These are phyloP conservation scores for Hemisphaericaspora xylanilytica DNA, from an alignment of 1,139 yeast species.

Conservation along the genomic window DNA sequence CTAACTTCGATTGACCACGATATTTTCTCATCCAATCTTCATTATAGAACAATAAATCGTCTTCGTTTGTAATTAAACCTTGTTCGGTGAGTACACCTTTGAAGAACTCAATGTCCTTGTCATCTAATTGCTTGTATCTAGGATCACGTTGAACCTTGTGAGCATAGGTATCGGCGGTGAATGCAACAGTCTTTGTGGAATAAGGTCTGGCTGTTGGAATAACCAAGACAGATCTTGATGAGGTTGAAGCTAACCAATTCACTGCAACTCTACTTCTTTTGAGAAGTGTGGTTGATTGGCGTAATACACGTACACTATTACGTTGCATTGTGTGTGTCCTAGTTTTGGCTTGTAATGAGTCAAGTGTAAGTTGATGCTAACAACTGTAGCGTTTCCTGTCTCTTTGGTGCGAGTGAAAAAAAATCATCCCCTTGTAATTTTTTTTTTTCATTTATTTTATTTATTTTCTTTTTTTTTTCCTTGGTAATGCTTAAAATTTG, in stretches of 20 bases:
- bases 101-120: slow-evolving; percentile 63
- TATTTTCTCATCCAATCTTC: slow-evolving; percentile 98
- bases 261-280: not conserved
- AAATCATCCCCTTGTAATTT: too few species aligned
- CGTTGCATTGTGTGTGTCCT: too few species aligned
- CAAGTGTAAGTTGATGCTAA: too few species aligned
- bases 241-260: not conserved
- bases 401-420: too few species aligned
- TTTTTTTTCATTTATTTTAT: too few species aligned
- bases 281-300: slow-evolving; percentile 1
- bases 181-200: slow-evolving; percentile 45
- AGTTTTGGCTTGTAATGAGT: too few species aligned
- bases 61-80: slow-evolving; percentile 50
- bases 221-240: not conserved
- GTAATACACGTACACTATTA: slow-evolving; percentile 1
- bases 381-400: too few species aligned
- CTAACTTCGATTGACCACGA: slow-evolving; percentile 78
- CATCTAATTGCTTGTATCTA: slow-evolving; percentile 46
- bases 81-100: slow-evolving; percentile 51
- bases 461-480: too few species aligned
- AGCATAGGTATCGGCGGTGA: slow-evolving; percentile 66
- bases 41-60: slow-evolving; percentile 71
- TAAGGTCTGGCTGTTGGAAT: slow-evolving; percentile 1
- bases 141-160: slow-evolving; percentile 48
- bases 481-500: too few species aligned